Evolutionary conservation across 2,329 filamentous ascomycete species (phyloP).

Genomic region (Furcasterigmium sp.): DNA sequence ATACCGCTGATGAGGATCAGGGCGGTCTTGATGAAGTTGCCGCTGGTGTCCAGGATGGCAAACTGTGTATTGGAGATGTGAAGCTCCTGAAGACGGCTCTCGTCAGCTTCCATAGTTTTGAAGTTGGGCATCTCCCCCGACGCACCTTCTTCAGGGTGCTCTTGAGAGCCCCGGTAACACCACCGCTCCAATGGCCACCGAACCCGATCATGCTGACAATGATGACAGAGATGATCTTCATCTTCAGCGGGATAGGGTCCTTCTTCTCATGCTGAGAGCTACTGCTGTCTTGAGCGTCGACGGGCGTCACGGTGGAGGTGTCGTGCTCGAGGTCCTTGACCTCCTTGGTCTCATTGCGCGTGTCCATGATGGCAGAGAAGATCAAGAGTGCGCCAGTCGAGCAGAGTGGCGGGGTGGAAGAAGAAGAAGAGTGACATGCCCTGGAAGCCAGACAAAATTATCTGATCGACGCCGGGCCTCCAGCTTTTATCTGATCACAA

Average conservation of each 20-base stretch:
- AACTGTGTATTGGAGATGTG: conserved; percentile 56
- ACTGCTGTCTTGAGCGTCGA: no score
- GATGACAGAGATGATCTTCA: conserved; percentile 30
- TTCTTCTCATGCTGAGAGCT: no score
- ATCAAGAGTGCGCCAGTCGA: no score
- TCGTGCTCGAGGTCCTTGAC: neutral
- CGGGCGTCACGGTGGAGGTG: neutral
- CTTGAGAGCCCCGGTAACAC: conserved; percentile 57
- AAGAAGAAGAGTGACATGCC: neutral
- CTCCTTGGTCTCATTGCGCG: neutral
- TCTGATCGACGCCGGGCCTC: neutral
- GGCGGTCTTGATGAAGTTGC: conserved; percentile 57
- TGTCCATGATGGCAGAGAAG: neutral
- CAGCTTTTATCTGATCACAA: neutral
- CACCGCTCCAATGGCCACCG: conserved; percentile 54
- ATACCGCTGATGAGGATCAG: conserved; percentile 50
- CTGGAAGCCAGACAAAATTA: neutral
- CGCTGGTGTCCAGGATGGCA: conserved; percentile 52
- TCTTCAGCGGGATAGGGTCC: neutral
- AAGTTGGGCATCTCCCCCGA: no score
- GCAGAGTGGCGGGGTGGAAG: neutral
- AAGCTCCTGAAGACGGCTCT: conserved; percentile 36
- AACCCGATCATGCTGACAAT: conserved; percentile 52
- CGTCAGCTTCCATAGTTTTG: no score
- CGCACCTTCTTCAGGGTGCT: conserved; percentile 49